Percentiles rank a stretch among this genome's conserved stretches.
phyloP scores from a whole-genome alignment of 73 alveolate genomes.

The Paramecium biaurelia region DNA sequence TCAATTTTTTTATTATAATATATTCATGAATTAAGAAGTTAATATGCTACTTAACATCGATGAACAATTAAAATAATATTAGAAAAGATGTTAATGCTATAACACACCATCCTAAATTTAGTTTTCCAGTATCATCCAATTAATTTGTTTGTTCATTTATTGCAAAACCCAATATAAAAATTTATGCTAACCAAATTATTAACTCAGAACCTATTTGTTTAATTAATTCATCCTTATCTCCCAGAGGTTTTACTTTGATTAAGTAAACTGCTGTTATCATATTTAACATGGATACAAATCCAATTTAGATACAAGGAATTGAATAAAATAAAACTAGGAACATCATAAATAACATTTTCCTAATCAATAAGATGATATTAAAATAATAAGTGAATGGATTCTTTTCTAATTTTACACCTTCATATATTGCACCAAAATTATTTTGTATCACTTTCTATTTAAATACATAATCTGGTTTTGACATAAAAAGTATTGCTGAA shows the following conservation, averaged over 20 bases:
- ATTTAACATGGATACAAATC: not conserved
- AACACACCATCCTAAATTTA: slow-evolving; percentile 3
- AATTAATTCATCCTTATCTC: not conserved
- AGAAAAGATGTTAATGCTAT: not conserved
- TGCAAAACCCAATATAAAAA: not conserved
- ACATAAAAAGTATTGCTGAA: not conserved
- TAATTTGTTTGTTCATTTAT: not conserved
- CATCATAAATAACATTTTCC: slow-evolving; percentile 43
- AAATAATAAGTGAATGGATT: not conserved
- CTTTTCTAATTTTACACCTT: not conserved
- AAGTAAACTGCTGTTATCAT: not conserved
- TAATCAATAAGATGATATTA: not conserved
- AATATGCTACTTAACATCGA: slow-evolving; percentile 23
- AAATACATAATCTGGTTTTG: not conserved
- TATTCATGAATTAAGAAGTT: slow-evolving; percentile 5
- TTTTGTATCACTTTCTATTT: not conserved
- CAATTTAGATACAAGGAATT: not conserved
- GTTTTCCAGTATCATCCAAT: not conserved
- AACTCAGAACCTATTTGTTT: not conserved
- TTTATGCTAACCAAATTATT: not conserved
- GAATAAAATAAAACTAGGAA: not conserved
- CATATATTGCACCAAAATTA: slow-evolving; percentile 16
- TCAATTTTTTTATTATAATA: not conserved
- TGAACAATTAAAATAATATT: not conserved
- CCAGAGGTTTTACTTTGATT: not conserved